Percentiles rank a stretch among this genome's conserved stretches.
phyloP scores from a whole-genome alignment of 208 protist species.

The Leishmania mexicana region DNA sequence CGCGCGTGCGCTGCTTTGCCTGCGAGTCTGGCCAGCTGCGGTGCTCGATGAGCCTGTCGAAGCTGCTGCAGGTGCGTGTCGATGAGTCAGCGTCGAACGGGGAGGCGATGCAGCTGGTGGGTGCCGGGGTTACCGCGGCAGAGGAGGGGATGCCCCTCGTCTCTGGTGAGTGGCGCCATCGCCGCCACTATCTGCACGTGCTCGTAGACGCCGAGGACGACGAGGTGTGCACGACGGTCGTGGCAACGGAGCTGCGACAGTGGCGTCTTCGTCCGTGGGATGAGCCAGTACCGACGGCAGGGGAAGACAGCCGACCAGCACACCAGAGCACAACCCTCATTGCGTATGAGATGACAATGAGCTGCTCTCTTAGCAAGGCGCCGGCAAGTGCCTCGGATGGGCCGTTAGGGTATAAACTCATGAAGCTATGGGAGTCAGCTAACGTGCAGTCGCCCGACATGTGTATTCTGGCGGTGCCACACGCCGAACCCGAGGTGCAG shows the following conservation, averaged over 20 bases:
- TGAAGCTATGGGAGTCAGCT: conserved; percentile 11
- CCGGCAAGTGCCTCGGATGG: not conserved
- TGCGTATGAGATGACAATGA: conserved; percentile 8
- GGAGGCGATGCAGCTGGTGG: not conserved
- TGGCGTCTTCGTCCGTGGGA: conserved; percentile 35
- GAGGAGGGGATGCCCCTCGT: not conserved
- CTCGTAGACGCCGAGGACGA: conserved; percentile 46
- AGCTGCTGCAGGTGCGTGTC: conserved; percentile 28
- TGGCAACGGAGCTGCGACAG: conserved; percentile 20
- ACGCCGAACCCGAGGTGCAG: conserved; percentile 18
- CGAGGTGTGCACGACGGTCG: conserved; percentile 51
- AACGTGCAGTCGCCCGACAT: not conserved
- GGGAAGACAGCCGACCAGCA: not conserved
- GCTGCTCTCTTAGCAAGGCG: not conserved
- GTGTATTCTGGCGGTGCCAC: conserved; percentile 2
- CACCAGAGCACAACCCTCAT: not conserved
- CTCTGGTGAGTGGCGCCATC: conserved; percentile 18
- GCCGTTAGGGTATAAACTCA: conserved; percentile 12
- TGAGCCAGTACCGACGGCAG: not conserved
- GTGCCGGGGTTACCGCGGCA: not conserved
- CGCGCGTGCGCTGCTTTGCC: conserved; percentile 61
- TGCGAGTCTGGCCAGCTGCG: conserved; percentile 65
- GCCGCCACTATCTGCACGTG: conserved; percentile 37
- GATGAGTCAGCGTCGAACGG: not conserved
- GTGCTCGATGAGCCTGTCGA: conserved; percentile 36